A percentile compares a stretch with the other conserved stretches of the same genome.
Conservation (phyloP, 805 yeast species). For the Kluyveromyces lactis region DNA sequence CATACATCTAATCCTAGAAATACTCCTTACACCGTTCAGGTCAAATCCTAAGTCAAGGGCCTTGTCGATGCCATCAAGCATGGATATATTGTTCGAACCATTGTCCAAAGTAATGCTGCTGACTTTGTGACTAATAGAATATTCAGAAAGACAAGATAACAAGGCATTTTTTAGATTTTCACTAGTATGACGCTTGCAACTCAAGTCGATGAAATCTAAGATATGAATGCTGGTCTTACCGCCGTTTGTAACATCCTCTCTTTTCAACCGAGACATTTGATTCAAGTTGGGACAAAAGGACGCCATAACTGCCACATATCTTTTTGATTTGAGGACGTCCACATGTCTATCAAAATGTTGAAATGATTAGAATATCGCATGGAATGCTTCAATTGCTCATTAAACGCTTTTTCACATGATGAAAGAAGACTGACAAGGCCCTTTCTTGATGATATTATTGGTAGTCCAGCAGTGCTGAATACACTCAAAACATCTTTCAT, state of each 20-base stretch:
- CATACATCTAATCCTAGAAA: constrained; percentile 7
- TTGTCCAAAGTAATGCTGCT: constrained; percentile 7
- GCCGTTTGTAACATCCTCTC: constrained; percentile 7
- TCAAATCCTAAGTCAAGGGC: constrained; percentile 6
- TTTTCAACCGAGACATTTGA: constrained; percentile 3
- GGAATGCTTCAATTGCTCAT: constrained; percentile 7
- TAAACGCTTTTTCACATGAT: constrained; percentile 7
- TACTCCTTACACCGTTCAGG: constrained; percentile 5
- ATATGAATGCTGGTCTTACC: constrained; percentile 9
- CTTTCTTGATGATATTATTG: constrained; percentile 5
- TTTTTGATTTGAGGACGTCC: constrained; percentile 10
- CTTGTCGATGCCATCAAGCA: constrained; percentile 7
- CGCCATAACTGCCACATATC: constrained; percentile 8
- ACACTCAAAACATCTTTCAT: background rate
- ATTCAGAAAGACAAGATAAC: constrained; percentile 4
- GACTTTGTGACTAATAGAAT: constrained; percentile 8
- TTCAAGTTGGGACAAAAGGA: constrained; percentile 10
- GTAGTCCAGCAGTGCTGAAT: background rate
- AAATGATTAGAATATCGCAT: constrained; percentile 6
- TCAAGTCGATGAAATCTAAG: constrained; percentile 8
- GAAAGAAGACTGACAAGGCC: constrained; percentile 5
- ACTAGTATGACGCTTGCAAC: constrained; percentile 8
- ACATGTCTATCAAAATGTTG: constrained; percentile 7
- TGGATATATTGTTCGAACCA: constrained; percentile 7
- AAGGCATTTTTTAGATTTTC: constrained; percentile 1